Conservation (phyloP, 441 rosid genomes). For the Gossypium aridum region DNA sequence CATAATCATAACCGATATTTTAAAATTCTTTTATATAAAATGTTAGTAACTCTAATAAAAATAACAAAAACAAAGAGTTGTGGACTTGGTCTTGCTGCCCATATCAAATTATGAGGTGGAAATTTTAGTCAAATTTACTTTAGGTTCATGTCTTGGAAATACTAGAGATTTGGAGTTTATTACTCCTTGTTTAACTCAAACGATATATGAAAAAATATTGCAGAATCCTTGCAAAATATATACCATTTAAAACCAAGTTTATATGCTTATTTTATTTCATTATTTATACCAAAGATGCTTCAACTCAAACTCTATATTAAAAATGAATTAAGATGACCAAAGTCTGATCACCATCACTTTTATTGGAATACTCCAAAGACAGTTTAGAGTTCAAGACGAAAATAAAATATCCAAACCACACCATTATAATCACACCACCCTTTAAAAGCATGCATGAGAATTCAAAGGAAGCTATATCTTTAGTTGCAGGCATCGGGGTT, state of each 20-base stretch:
- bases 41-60: too few relatives aligned
- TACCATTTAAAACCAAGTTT: neutral
- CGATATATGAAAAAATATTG: neutral
- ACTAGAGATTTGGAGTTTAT: neutral
- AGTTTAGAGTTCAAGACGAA: neutral
- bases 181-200: neutral
- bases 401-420: neutral
- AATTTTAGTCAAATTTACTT: neutral
- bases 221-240: neutral
- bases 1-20: too few relatives aligned
- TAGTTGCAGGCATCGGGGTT: constrained; percentile 18
- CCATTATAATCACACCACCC: neutral
- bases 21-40: too few relatives aligned
- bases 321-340: neutral
- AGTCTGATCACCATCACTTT: neutral
- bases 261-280: neutral
- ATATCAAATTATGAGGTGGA: neutral
- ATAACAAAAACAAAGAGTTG: too few relatives aligned
- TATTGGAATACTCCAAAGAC: neutral
- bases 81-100: too few relatives aligned
- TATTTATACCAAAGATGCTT: neutral
- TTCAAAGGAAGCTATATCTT: neutral
- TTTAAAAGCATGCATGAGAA: neutral
- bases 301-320: neutral
- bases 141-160: neutral